Conservation (phyloP, 2,329 filamentous ascomycete species). For the Colletotrichum sp. region DNA sequence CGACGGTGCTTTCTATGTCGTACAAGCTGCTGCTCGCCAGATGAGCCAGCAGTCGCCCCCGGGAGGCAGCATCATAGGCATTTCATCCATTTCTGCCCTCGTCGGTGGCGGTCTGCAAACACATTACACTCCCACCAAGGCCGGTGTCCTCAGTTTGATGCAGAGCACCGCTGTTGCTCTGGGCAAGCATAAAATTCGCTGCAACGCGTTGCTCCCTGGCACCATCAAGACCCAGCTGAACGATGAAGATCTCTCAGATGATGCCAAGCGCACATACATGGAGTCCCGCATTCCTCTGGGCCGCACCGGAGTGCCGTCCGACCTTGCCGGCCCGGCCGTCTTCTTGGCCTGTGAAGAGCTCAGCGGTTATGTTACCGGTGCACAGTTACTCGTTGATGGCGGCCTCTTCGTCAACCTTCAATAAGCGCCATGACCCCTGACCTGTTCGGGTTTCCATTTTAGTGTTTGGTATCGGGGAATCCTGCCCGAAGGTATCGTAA, state of each 20-base stretch:
- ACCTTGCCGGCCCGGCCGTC: conserved; percentile 83
- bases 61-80: conserved; percentile 81
- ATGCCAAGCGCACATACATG: conserved; percentile 77
- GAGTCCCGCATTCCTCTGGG: conserved; percentile 82
- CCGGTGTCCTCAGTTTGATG: conserved; percentile 80
- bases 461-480: neutral
- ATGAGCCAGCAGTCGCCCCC: conserved; percentile 72
- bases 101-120: conserved; percentile 80
- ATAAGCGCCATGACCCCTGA: conserved; percentile 39
- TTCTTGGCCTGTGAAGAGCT: conserved; percentile 82
- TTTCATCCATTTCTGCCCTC: conserved; percentile 76
- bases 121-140: conserved; percentile 91
- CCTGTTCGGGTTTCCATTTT: neutral
- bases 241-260: conserved; percentile 79
- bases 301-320: conserved; percentile 72
- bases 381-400: conserved; percentile 85
- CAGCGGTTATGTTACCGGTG: conserved; percentile 82
- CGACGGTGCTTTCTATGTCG: conserved; percentile 85
- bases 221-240: conserved; percentile 87
- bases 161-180: conserved; percentile 83
- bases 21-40: conserved; percentile 83
- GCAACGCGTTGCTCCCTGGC: conserved; percentile 83
- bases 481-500: neutral
- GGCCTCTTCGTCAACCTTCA: conserved; percentile 91
- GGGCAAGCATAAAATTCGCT: conserved; percentile 77